phyloP scores from a whole-genome alignment of 2,329 filamentous ascomycete genomes.

The Aspergillus sp. region DNA sequence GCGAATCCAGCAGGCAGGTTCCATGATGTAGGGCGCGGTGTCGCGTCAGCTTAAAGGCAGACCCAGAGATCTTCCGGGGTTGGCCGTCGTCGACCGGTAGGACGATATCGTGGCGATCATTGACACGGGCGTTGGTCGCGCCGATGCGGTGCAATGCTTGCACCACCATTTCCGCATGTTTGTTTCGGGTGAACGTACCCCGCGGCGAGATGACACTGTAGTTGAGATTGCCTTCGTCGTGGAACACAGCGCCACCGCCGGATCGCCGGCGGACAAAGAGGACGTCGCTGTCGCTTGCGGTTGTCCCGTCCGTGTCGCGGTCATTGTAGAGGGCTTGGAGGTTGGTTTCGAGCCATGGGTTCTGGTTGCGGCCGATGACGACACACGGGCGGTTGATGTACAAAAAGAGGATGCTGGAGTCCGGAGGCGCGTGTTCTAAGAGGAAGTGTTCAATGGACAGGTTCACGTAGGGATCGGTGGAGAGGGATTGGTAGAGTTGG shows the following conservation, averaged over 20 bases:
- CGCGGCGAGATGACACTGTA: conserved; percentile 88
- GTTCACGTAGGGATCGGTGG: conserved; percentile 78
- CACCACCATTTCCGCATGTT: conserved; percentile 89
- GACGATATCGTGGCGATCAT: conserved; percentile 91
- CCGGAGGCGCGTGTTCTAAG: conserved; percentile 68
- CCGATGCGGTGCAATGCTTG: conserved; percentile 63
- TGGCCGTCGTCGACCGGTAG: conserved; percentile 52
- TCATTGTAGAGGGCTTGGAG: conserved; percentile 59
- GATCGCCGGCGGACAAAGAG: conserved; percentile 78
- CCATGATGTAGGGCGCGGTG: conserved; percentile 85
- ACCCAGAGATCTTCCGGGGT: conserved; percentile 82
- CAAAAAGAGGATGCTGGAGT: conserved; percentile 77
- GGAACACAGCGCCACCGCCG: conserved; percentile 91
- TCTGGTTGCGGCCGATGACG: conserved; percentile 94
- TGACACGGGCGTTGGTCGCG: conserved; percentile 66
- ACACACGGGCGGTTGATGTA: conserved; percentile 87
- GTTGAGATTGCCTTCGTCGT: conserved; percentile 90
- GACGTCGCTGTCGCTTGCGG: conserved; percentile 35
- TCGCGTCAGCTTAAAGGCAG: conserved; percentile 88
- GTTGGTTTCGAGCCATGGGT: conserved; percentile 92
- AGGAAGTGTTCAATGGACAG: conserved; percentile 92
- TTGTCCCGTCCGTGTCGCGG: conserved; percentile 19
- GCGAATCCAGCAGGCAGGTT: conserved; percentile 78
- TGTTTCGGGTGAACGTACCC: conserved; percentile 73
- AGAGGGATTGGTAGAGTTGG: conserved; percentile 71